Base-by-base conservation (phyloP, 257 asterid genomes). In the Gynochthodes officinalis region DNA sequence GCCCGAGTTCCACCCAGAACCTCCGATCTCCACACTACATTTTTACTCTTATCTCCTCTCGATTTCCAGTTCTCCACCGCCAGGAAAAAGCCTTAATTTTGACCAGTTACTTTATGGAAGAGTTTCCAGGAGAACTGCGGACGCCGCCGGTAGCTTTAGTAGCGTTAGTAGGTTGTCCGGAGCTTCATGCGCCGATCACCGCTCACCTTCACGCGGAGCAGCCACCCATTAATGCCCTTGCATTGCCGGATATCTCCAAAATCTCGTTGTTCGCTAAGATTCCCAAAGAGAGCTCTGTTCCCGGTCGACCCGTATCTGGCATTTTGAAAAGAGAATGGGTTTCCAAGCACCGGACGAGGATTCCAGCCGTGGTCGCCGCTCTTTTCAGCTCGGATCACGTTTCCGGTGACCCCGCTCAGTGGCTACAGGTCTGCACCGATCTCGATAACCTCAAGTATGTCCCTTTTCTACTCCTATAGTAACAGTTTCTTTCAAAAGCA, bases 401-500 rank as follows among this genome's bases (percentile, higher is more conserved):
- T 53, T 86, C 86, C 7, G 98, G 95, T 19, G 97, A 95, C 77
- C 99, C 99, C 42, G 89, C 96, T 77, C 96, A 87, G 84, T 92
- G 98, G 99, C 94, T 80, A 32, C 95, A 90, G 90, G 92, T 95
- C 90, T 95, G 99, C 89, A 80, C 83, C 80, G 88, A 95, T 81
- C 89, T 95, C 63, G 99, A 92, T n/a, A 87, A 77, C 75, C 90
- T 95, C 82, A 92, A 90, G 98, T 92, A 87, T 44, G 85, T 30
- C 57, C 55, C 66, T 72, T 37, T 18, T 62, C 53, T 37, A 70
- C 30, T 48, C 55, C 28, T 55, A 27, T 7, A 27, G 32, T 16
- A n/a, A 42, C n/a, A 14, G 44, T 46, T 19, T 28, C 19, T 30
- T 63, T 53, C 62, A 16, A 54, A 5, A 0, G 55, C 73, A 63